These are phyloP conservation scores for Chrysanthemum lavandulifolium DNA, from an alignment of 129 eudicot genomes.

Conservation along the genomic window DNA sequence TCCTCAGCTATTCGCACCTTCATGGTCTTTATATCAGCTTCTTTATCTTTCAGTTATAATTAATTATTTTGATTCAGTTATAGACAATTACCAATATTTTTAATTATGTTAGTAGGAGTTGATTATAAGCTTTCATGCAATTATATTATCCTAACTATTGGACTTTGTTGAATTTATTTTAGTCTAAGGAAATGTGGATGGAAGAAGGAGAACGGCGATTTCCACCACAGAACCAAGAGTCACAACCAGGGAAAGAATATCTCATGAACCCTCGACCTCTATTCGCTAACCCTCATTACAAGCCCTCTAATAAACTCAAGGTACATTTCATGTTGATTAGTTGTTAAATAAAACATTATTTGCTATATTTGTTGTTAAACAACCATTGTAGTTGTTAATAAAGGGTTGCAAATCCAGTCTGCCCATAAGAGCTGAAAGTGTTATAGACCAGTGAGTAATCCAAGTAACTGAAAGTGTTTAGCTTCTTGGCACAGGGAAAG, in stretches of 20 bases:
- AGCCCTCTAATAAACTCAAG: conserved; percentile 60
- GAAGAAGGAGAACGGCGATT: conserved; percentile 33
- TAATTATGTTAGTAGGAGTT: no score
- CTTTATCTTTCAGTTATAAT: background rate
- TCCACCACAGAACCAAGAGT: conserved; percentile 64
- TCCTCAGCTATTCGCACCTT: conserved; percentile 17
- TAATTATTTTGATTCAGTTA: no score
- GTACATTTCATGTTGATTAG: conserved; percentile 19
- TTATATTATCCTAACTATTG: background rate
- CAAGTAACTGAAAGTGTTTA: no score
- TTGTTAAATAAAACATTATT: no score
- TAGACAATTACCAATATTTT: no score
- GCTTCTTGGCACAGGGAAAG: conserved; percentile 46
- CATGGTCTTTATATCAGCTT: conserved; percentile 9
- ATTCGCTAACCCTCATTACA: conserved; percentile 32
- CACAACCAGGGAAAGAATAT: conserved; percentile 78
- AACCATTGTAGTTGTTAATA: no score
- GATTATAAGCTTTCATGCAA: no score
- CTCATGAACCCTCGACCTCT: conserved; percentile 69
- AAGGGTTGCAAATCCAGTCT: no score
- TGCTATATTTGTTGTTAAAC: background rate
- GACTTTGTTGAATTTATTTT: background rate
- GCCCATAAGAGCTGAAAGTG: no score
- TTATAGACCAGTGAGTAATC: background rate
- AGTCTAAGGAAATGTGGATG: background rate